Evolutionary conservation across 2,329 filamentous ascomycete genomes (phyloP), one percentile per base, ranked within the genome.

Genomic region (Fulvia fulva): DNA sequence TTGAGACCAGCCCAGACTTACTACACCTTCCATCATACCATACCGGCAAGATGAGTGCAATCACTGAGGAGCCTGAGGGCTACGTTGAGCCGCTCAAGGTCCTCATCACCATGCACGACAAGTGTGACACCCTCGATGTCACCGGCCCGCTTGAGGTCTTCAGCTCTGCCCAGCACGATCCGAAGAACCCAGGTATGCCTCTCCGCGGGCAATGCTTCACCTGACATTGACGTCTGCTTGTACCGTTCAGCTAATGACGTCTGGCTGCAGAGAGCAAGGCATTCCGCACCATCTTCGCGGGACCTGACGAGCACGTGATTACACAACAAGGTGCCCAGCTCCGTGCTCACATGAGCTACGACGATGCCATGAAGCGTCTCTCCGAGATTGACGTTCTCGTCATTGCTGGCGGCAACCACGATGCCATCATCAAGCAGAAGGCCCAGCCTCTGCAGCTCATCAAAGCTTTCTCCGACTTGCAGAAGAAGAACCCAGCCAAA

Each of bases 351-450:
- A 86, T 92, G 74, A 81, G 85, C 72, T 91, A 84, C 80, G 88
- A 89, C 71, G 89, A 93, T 71, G 90, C 89, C 61, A 82, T 90
- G 75, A 83, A 90, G 59, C 77, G 78, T 65, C 83, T 91, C 51
- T 78, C 86, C 65, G 87, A 91, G 64, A 92, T 89, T 72, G 90
- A 95, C 73, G 81, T 94, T 62, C 81, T 95, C 66, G 81, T 94
- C 73, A 78, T 95, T 64, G 81, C 91, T 26, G 90, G 90, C 69
- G 90, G 90, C 70, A 82, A 84, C 71, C 77, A 78, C 59, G 82
- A 87, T 26, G 75, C 79, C 37, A 74, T 91, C 62, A 76, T 92
- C 70, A 85, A 89, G 75, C 76, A 81, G 70, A 87, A 89, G 71
- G 84, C 59, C 43, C 72, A 91, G 73, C 88, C 88, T 23, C 80